phyloP scores from a whole-genome alignment of 352 stramenopile species.

The Pythium sukuiense region DNA sequence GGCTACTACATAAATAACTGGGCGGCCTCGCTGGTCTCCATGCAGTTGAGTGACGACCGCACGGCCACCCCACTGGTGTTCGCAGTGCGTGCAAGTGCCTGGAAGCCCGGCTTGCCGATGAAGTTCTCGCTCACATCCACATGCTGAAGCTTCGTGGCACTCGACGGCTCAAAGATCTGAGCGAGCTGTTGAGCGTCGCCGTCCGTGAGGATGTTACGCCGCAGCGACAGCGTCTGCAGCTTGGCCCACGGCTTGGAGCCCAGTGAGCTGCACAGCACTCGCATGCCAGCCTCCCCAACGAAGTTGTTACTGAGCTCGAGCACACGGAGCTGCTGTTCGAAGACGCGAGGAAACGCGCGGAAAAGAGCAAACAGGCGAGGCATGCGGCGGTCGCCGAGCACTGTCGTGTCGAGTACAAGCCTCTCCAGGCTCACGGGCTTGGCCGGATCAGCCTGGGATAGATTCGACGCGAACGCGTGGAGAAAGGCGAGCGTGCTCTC shows the following conservation, averaged over 20 bases:
- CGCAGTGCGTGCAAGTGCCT: constrained; percentile 35
- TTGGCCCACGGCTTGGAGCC: constrained; percentile 7
- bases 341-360: constrained; percentile 23
- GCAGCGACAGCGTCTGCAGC: constrained; percentile 42
- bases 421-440: constrained; percentile 22
- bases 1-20: constrained; percentile 24
- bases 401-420: constrained; percentile 58
- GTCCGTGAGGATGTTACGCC: constrained; percentile 63
- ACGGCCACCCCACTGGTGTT: constrained; percentile 28
- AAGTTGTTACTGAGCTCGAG: constrained; percentile 65
- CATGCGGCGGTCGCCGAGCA: constrained; percentile 53
- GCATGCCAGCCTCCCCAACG: constrained; percentile 50
- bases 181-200: constrained; percentile 47
- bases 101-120: constrained; percentile 62
- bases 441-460: not conserved
- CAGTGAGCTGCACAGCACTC: constrained; percentile 37
- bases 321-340: constrained; percentile 32
- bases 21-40: constrained; percentile 20
- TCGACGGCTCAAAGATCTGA: constrained; percentile 30
- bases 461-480: constrained; percentile 29
- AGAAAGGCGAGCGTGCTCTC: constrained; percentile 44
- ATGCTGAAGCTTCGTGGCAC: constrained; percentile 24
- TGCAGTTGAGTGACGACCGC: constrained; percentile 17
- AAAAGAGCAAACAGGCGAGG: constrained; percentile 39
- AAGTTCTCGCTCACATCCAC: constrained; percentile 65